Base-by-base conservation (phyloP, 805 yeast genomes). In the Candida yuanshanica region DNA sequence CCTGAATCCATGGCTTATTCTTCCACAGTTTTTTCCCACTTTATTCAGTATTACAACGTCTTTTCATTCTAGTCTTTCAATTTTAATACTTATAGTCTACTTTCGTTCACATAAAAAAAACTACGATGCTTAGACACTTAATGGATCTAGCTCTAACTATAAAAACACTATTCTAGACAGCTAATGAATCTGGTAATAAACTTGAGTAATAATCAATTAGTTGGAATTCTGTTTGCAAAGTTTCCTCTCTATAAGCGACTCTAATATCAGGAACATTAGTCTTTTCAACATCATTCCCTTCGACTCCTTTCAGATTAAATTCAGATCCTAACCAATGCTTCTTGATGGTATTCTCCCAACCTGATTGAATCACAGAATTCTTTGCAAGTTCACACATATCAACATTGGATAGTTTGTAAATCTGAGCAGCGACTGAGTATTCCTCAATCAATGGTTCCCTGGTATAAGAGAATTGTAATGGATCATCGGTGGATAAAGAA, bases 381-480 rank as follows among this genome's bases (percentile, higher is more conserved):
- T 80, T 74, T 0, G 99, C 99, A 52, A 93, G 69, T 61, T 93
- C 99, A 60, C 98, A 90, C 95, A 93, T 88, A 63, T 93, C 99
- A 24, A 91, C 98, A 47, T 88, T 80, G 0, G 95, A 87, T 33
- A 93, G 72, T 59, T 93, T 89, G 71, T 90, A 93, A 51, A 93
- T 93, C 64, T 93, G 98, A 0, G 97, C 98, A 7, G 99, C 99
- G 23, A 93, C 98, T 2, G 96, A 87, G 61, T 90, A 93, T 63
- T 93, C 99, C 63, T 93, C 99, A 52, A 93, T 93, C 56, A 93
- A 72, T 13, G 99, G 98, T 59, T 93, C 99, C 56, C 95, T 80
- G 24, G 99, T 93, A 66, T 89, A 93, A 0, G 97, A 85, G 60
- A 93, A 93, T 65, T 95, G 99, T 38, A 93, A 71, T 7, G 99